phyloP scores from a whole-genome alignment of 2,329 filamentous ascomycete genomes.

The Fusarium sp. region DNA sequence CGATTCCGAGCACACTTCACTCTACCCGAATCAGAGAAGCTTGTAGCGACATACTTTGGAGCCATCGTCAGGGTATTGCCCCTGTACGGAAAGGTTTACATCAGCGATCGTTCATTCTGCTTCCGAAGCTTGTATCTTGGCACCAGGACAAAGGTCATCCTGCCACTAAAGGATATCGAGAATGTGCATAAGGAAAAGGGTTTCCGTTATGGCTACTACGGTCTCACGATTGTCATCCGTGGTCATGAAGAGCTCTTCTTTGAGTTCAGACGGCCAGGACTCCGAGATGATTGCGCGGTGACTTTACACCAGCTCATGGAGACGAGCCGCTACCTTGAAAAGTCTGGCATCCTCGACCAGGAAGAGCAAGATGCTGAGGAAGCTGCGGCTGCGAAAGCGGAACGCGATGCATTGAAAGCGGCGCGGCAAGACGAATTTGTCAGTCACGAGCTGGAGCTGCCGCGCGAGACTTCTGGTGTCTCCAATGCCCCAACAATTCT shows the following conservation, averaged over 20 bases:
- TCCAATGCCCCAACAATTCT: slow-evolving; percentile 80
- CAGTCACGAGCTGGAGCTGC: slow-evolving; percentile 66
- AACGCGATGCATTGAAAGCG: slow-evolving; percentile 84
- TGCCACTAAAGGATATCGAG: slow-evolving; percentile 92
- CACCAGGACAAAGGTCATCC: slow-evolving; percentile 91
- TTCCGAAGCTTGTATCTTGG: slow-evolving; percentile 93
- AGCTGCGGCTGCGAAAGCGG: slow-evolving; percentile 81
- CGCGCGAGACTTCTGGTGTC: slow-evolving; percentile 61
- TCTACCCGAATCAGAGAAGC: slow-evolving; percentile 84
- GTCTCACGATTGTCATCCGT: slow-evolving; percentile 91
- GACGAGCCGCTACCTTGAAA: slow-evolving; percentile 77
- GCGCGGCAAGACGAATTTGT: slow-evolving; percentile 72
- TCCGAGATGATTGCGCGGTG: slow-evolving; percentile 90
- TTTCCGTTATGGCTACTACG: slow-evolving; percentile 91
- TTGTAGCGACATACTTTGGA: slow-evolving; percentile 93
- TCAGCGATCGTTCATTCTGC: slow-evolving; percentile 89
- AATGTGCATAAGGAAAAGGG: slow-evolving; percentile 96
- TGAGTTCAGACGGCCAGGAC: slow-evolving; percentile 84
- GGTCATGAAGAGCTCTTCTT: slow-evolving; percentile 98
- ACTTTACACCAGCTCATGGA: slow-evolving; percentile 85
- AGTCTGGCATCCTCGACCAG: slow-evolving; percentile 76
- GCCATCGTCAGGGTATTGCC: slow-evolving; percentile 91
- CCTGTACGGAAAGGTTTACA: slow-evolving; percentile 96
- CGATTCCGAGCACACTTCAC: slow-evolving; percentile 93
- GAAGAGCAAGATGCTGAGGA: slow-evolving; percentile 81